These are phyloP conservation scores for Croton laevigatus DNA, from an alignment of 441 rosid genomes.

Conservation along the genomic window DNA sequence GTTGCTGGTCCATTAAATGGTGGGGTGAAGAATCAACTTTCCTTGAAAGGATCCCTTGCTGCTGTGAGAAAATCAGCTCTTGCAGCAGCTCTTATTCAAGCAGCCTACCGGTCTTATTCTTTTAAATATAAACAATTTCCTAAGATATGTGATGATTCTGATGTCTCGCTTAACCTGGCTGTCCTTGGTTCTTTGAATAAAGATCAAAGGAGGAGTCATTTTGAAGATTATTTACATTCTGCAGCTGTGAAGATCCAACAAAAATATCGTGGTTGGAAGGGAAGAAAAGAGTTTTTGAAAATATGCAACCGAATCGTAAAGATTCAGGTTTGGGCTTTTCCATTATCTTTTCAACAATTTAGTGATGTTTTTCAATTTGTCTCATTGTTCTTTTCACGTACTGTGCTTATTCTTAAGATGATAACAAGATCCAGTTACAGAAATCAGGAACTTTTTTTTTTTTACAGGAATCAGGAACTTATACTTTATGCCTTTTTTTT, in stretches of 20 bases:
- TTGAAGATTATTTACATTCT: slow-evolving; percentile 62
- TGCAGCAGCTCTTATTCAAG: slow-evolving; percentile 81
- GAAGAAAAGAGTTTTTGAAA: slow-evolving; percentile 71
- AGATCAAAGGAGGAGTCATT: slow-evolving; percentile 43
- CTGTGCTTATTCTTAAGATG: background rate
- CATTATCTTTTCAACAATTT: background rate
- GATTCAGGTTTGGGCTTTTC: slow-evolving; percentile 52
- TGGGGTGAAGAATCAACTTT: slow-evolving; percentile 37
- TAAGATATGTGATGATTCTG: slow-evolving; percentile 34
- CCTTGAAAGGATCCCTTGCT: slow-evolving; percentile 66
- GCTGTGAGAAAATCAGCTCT: slow-evolving; percentile 72
- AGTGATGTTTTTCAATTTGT: background rate
- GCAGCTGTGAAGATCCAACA: slow-evolving; percentile 78
- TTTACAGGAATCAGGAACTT: background rate
- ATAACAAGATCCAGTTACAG: background rate
- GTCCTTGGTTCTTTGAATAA: slow-evolving; percentile 52
- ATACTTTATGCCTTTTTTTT: background rate
- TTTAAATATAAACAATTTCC: slow-evolving; percentile 51
- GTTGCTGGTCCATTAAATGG: slow-evolving; percentile 24
- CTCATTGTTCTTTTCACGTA: background rate
- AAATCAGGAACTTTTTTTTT: background rate
- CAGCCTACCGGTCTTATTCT: slow-evolving; percentile 53
- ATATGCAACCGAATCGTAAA: slow-evolving; percentile 68
- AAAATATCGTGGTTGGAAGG: slow-evolving; percentile 85
- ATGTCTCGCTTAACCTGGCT: slow-evolving; percentile 51